Evolutionary conservation across 331 rosid genomes (phyloP), one percentile per base, ranked within the genome.

Genomic region (Spiraea crenata): DNA sequence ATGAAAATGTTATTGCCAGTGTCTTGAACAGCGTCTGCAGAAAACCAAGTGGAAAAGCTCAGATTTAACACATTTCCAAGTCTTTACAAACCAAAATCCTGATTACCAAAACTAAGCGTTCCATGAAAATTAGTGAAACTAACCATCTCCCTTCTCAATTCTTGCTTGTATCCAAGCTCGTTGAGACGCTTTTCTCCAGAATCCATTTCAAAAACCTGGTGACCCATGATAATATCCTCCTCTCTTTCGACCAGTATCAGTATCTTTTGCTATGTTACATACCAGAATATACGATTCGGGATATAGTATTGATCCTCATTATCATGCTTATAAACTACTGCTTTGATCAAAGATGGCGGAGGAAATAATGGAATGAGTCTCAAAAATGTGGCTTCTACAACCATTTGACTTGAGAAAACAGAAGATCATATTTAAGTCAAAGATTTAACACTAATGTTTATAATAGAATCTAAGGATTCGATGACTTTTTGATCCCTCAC

Each of bases 101-200:
- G 14, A 37, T 19, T 37, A 25, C 3, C 9, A 34, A 15, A 2
- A 35, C 34, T 2, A 50, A 25, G 31, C 31, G 31, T 25, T 25
- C 2, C 31, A 25, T 25, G 31, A 42, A 42, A 4, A 42, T 42
- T 42, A 42, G 9, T 42, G 46, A 63, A 40, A 9, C 7, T 3
- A 58, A 79, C 83, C 77, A 79, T 74, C 51, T 79, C 83, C 73
- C 83, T 74, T 79, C 76, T 57, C 50, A 74, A 72, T 70, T 79
- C 83, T 74, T 79, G 83, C 83, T 79, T 79, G 72, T 79, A 79
- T 35, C 83, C 83, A 20, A 79, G 83, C 73, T 79, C 83, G 34
- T 79, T 79, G 40, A 79, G 83, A 25, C 83, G 80, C 66, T 65
- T 79, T 48, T 79, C 83, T 17, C 83, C 83, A 0, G 83, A 79